phyloP scores from a whole-genome alignment of 1,284 basidiomycete genomes.

The Calocybe gambosa region DNA sequence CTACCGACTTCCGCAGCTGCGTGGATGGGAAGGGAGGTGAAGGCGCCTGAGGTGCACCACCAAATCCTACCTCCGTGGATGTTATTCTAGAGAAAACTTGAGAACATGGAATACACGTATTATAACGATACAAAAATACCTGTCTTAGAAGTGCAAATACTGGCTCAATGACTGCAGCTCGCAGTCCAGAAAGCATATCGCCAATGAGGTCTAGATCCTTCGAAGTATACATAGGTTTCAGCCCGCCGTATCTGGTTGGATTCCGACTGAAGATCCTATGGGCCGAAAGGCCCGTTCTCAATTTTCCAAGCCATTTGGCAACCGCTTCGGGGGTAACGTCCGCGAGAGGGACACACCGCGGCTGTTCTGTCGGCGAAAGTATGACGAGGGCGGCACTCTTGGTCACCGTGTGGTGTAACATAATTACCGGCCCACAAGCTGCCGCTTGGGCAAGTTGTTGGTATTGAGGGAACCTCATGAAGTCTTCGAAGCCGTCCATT shows the following conservation, averaged over 20 bases:
- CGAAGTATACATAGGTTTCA: too few species aligned
- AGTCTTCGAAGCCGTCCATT: conserved; percentile 13
- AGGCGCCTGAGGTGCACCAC: conserved; percentile 18
- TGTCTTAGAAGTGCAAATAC: conserved; percentile 1
- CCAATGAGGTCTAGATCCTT: background rate
- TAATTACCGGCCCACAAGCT: conserved; percentile 15
- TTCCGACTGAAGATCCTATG: background rate
- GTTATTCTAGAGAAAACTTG: background rate
- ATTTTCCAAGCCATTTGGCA: background rate
- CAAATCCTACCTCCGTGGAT: conserved; percentile 8
- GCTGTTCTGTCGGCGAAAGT: background rate
- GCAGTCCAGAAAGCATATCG: conserved; percentile 2
- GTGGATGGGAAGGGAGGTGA: conserved; percentile 9
- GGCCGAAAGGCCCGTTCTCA: background rate
- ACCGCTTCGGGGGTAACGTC: background rate
- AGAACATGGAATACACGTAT: background rate
- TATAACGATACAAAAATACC: conserved; percentile 1
- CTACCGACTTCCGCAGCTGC: conserved; percentile 1
- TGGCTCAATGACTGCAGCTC: conserved; percentile 6
- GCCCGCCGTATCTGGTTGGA: background rate
- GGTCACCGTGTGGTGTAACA: conserved; percentile 14
- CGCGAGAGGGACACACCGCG: background rate
- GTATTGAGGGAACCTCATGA: conserved; percentile 15
- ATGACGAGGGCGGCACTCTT: conserved; percentile 17
- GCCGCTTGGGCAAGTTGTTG: conserved; percentile 10